Percentiles rank a stretch among this genome's conserved stretches.
Evolutionary conservation across 805 yeast genomes (phyloP).

Genomic region (Candida ulmi): DNA sequence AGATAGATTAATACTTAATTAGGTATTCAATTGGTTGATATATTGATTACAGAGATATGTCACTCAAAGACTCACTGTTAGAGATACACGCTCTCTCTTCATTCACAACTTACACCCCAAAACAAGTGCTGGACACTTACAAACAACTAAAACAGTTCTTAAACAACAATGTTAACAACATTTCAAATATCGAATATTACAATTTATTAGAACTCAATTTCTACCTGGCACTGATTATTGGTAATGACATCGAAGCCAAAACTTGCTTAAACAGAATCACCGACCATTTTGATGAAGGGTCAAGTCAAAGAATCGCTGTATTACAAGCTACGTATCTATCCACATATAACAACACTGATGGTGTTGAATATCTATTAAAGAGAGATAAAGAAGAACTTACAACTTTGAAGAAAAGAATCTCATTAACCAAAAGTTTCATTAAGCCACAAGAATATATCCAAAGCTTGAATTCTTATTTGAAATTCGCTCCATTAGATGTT

Average conservation of each 20-base stretch:
- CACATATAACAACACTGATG: slow-evolving; percentile 38
- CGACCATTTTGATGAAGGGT: slow-evolving; percentile 59
- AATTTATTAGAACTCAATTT: slow-evolving; percentile 68
- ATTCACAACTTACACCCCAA: slow-evolving; percentile 46
- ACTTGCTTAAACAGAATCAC: slow-evolving; percentile 53
- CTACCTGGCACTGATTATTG: slow-evolving; percentile 53
- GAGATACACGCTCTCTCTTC: slow-evolving; percentile 43
- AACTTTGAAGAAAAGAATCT: slow-evolving; percentile 20
- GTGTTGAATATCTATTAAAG: slow-evolving; percentile 30
- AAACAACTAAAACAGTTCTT: slow-evolving; percentile 30
- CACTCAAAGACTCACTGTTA: slow-evolving; percentile 40
- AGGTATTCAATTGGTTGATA: too few species aligned
- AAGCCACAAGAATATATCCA: slow-evolving; percentile 39
- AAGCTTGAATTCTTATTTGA: slow-evolving; percentile 49
- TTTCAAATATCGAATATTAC: slow-evolving; percentile 38
- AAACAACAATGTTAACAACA: slow-evolving; percentile 15
- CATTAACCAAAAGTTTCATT: slow-evolving; percentile 9
- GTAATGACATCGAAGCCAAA: slow-evolving; percentile 69
- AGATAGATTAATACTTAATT: too few species aligned
- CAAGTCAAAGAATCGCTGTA: slow-evolving; percentile 50
- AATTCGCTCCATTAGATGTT: slow-evolving; percentile 66
- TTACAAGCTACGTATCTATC: slow-evolving; percentile 54
- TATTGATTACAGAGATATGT: slow-evolving; percentile 3
- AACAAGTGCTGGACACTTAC: slow-evolving; percentile 30
- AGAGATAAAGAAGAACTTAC: slow-evolving; percentile 20